A percentile compares a stretch with the other conserved stretches of the same genome.
Conservation (phyloP, 2,329 filamentous ascomycete species). For the Phoma sp. region DNA sequence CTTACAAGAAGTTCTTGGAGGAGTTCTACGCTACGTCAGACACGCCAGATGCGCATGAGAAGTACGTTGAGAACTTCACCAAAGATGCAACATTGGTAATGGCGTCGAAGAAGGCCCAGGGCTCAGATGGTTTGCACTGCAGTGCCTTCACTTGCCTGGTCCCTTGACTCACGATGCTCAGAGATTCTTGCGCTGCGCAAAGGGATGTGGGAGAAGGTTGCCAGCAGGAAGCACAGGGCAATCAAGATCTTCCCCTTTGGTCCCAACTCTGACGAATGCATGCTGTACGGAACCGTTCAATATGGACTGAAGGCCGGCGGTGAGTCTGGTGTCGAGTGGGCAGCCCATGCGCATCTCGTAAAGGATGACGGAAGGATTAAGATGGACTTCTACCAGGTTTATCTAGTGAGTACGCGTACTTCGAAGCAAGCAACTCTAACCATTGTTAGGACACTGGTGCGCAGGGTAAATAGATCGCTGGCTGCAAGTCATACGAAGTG, state of each 20-base stretch:
- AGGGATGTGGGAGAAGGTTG: conserved; percentile 62
- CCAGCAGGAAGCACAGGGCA: conserved; percentile 55
- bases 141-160: not conserved
- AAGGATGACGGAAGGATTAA: conserved; percentile 62
- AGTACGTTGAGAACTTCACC: conserved; percentile 59
- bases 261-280: conserved; percentile 56
- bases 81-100: conserved; percentile 60
- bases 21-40: conserved; percentile 57
- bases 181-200: conserved; percentile 61
- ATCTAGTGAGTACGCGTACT: conserved; percentile 53
- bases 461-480: conserved; percentile 14
- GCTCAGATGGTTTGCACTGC: conserved; percentile 52
- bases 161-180: conserved; percentile 24
- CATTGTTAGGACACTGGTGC: conserved; percentile 25
- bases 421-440: conserved; percentile 15
- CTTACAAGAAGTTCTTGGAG: conserved; percentile 55
- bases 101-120: conserved; percentile 57
- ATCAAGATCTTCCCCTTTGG: conserved; percentile 61
- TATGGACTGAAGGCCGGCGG: conserved; percentile 62
- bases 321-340: conserved; percentile 60
- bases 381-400: conserved; percentile 63
- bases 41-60: conserved; percentile 57
- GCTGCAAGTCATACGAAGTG: not conserved
- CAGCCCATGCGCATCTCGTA: conserved; percentile 61
- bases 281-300: conserved; percentile 62